Base-by-base conservation (phyloP, 768 basidiomycete genomes). In the Rhizopogon vesiculosus region DNA sequence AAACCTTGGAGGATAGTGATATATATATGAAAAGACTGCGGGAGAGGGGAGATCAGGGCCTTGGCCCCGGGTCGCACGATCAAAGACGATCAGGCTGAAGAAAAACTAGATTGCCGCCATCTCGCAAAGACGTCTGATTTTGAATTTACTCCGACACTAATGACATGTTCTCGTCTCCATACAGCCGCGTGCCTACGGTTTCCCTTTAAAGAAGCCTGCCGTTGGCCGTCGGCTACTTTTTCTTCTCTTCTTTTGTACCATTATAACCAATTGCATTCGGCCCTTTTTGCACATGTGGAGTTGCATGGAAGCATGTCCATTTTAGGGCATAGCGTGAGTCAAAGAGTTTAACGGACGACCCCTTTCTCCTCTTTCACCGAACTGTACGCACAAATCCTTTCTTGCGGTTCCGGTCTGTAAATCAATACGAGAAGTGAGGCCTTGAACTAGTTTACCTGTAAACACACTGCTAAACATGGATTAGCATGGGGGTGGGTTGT, bases 171-270 rank as follows among this genome's bases (percentile, higher is more conserved):
- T 74, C 67, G 69, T 73, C 70, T 77, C 72, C 74, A 74, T 72
- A 72, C 72, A 74, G 71, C 79, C 81, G 79, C 79, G 79, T 82
- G 78, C 81, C 80, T 81, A 76, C 76, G 52, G 58, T 55, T 61
- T 51, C 67, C 63, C 64, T 63, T 70, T 69, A 59, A 54, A 73
- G 74, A 72, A 72, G 76, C 72, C 78, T 74, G 73, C 77, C 79
- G 78, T 75, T 67, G 65, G 56, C 69, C 66, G 71, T 72, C 75
- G 72, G 73, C 65, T 69, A 71, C 70, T 66, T 69, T 25, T 67
- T 65, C 56, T 56, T 50, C 51, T 25, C 50, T 56, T 38, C 35
- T 38, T 38, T 38, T 10, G 35, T 38, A 38, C 5, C 12, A 38
- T 38, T 38, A 38, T 38, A 13, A 49, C 33, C 35, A 49, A 49